phyloP scores from a whole-genome alignment of 2,329 filamentous ascomycete species.

The Ophiostoma fasciatum region DNA sequence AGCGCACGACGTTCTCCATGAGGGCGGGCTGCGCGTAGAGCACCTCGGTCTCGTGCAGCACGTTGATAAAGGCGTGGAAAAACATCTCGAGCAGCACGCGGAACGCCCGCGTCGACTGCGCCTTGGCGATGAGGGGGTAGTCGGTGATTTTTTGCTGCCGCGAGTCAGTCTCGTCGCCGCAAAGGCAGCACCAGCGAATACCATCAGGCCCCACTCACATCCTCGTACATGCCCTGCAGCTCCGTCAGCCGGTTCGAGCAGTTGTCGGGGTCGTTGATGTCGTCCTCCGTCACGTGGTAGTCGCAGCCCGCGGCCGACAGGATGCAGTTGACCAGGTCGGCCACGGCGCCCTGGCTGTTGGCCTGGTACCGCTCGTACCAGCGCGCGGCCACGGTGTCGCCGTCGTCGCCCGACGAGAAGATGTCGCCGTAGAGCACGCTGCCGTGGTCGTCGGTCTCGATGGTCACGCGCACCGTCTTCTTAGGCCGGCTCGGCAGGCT shows the following conservation, averaged over 20 bases:
- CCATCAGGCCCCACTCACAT: constrained; percentile 33
- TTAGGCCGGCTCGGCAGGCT: constrained; percentile 38
- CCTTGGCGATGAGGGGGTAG: constrained; percentile 78
- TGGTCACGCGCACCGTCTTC: constrained; percentile 37
- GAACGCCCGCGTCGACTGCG: constrained; percentile 63
- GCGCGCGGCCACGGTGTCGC: constrained; percentile 41
- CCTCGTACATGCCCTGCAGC: constrained; percentile 76
- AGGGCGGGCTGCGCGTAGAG: constrained; percentile 65
- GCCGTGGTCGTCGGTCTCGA: constrained; percentile 35
- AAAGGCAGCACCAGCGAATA: no score
- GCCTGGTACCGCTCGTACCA: constrained; percentile 45
- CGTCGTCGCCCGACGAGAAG: constrained; percentile 42
- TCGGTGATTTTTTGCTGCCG: constrained; percentile 61
- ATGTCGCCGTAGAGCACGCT: constrained; percentile 45
- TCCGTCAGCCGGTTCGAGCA: constrained; percentile 64
- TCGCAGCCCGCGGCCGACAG: constrained; percentile 66
- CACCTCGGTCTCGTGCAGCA: constrained; percentile 67
- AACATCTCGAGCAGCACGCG: constrained; percentile 65
- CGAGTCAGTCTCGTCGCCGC: not conserved
- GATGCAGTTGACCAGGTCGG: constrained; percentile 52
- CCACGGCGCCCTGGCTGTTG: constrained; percentile 38
- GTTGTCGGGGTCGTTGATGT: constrained; percentile 83
- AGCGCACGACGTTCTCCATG: constrained; percentile 78
- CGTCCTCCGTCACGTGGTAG: constrained; percentile 60
- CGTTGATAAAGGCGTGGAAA: constrained; percentile 59